Conservation (phyloP, 164 flowering plant species). For the Magnolia kwangsiensis region DNA sequence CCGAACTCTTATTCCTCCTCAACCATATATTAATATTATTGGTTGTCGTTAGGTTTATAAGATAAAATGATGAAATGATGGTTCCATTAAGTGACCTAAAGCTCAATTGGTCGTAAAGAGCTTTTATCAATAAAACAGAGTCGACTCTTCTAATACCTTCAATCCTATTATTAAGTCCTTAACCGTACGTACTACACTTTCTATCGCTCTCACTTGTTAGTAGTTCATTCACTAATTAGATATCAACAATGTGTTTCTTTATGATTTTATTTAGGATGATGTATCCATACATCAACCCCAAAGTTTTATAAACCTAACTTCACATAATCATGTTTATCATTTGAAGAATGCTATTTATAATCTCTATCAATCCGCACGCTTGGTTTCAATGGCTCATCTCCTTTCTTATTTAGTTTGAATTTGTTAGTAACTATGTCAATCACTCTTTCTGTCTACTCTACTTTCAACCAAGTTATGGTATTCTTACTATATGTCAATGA, state of each 20-base stretch:
- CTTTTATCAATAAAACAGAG: background rate
- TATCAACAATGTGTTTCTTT: background rate
- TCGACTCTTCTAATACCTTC: background rate
- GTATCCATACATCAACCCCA: background rate
- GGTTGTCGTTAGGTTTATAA: background rate
- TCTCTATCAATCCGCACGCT: background rate
- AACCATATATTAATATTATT: background rate
- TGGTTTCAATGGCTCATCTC: background rate
- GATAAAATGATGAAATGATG: background rate
- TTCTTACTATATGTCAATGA: background rate
- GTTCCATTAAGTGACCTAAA: background rate
- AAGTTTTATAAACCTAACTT: background rate
- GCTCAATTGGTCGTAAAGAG: background rate
- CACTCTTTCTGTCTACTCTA: background rate
- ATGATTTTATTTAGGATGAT: background rate
- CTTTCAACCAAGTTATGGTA: background rate
- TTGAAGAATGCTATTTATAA: background rate
- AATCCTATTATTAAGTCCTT: background rate
- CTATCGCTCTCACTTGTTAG: background rate
- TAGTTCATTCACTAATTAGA: background rate
- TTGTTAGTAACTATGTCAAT: background rate
- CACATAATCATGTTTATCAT: background rate
- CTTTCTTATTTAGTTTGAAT: background rate
- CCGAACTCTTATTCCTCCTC: too few relatives aligned
- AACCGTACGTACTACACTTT: background rate